Evolutionary conservation across 2,329 filamentous ascomycete genomes (phyloP).

Genomic region (Exophiala calicioides): DNA sequence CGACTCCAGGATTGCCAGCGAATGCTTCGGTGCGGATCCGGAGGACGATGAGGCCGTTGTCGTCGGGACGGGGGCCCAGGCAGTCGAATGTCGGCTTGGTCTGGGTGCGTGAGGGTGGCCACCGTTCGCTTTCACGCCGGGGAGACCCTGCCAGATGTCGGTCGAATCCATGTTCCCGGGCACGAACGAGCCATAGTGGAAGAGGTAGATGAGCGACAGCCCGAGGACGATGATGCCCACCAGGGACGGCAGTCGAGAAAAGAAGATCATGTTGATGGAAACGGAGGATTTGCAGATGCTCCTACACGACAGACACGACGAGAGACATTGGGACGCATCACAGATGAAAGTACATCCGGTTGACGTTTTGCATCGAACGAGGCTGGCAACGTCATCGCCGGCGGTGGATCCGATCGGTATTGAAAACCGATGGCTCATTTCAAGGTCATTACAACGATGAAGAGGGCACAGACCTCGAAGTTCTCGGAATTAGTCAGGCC

Average conservation of each 20-base stretch:
- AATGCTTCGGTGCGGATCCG: background rate
- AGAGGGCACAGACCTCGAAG: background rate
- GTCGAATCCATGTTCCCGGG: background rate
- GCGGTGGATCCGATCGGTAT: background rate
- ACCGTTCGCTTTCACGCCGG: background rate
- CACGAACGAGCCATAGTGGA: constrained; percentile 1
- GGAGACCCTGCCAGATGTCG: constrained; percentile 1
- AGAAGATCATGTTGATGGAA: constrained; percentile 1
- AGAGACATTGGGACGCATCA: too few relatives aligned
- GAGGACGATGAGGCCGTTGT: background rate
- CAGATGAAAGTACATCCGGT: too few relatives aligned
- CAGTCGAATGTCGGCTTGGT: too few relatives aligned
- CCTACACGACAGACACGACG: background rate
- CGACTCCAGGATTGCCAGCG: background rate
- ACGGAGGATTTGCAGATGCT: background rate
- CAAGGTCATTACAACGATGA: background rate
- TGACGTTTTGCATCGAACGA: too few relatives aligned
- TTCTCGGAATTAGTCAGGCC: too few relatives aligned
- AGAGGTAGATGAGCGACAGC: constrained; percentile 3
- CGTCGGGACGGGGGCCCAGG: too few relatives aligned
- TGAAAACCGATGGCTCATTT: too few relatives aligned
- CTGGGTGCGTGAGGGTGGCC: too few relatives aligned
- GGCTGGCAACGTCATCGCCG: too few relatives aligned
- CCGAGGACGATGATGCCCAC: background rate
- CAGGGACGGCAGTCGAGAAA: constrained; percentile 2